Base-by-base conservation (phyloP, 148 eudicot genomes). In the Rhododendron ovatum region DNA sequence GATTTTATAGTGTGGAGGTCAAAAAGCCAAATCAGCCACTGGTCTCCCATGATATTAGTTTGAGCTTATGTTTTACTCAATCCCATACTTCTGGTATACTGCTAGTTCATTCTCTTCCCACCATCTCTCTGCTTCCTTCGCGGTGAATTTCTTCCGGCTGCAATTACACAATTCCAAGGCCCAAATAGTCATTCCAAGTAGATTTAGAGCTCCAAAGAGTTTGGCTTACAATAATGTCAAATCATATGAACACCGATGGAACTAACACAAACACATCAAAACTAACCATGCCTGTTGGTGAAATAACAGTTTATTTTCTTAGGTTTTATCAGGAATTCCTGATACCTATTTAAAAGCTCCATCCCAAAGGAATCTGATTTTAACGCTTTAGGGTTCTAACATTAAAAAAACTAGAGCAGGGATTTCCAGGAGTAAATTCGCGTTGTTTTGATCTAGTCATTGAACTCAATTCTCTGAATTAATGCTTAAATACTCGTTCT, bases 101-200 rank as follows among this genome's bases (percentile, higher is more conserved):
- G 51, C 61, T 51, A 18, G 63, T 77, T 89, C 83, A 37, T 89
- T 86, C 71, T 84, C 88, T 65, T 87, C 85, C 90, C 90, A 89
- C 90, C 90, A 89, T 48, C 67, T 76, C 84, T 87, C 87, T 47
- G 90, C 90, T 89, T 89, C 87, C 86, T 82, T 87, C 3, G 78
- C 85, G 9, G 87, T 87, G 82, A 89, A 89, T 71, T 26, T 87
- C 80, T 82, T 89, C 53, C 90, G 41, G 47, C 90, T 89, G 87
- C 85, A 89, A 28, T 67, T 35, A 84, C 55, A 85, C 45, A 79
- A 87, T 80, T 79, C 83, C 80, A 67, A 51, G 63, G 48, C 35
- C 53, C 22, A 51, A 15, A 74, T n/a, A 15, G 30, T 22, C 33
- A 48, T 28, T 83, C n/a, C 12, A 71, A 41, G 43, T 50, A 18